Conservation (phyloP, 257 asterid species). For the Jasminum sambac region DNA sequence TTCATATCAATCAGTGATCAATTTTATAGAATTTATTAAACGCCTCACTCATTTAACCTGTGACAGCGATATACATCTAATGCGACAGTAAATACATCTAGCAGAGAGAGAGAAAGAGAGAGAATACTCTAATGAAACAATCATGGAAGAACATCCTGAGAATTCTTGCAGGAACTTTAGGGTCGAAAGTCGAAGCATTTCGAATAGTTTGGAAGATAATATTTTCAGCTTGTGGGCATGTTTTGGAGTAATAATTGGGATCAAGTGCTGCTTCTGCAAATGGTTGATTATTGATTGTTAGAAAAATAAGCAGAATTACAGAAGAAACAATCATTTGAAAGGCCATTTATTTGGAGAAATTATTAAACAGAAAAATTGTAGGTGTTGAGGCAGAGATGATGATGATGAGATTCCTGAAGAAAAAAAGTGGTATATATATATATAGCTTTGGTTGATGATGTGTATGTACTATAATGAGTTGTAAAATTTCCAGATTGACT, state of each 20-base stretch:
- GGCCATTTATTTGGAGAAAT: conserved; percentile 25
- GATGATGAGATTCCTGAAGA: conserved; percentile 28
- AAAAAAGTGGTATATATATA: conserved; percentile 37
- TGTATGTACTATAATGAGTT: neutral
- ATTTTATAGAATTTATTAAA: too few species aligned
- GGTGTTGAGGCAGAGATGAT: neutral
- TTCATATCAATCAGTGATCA: too few species aligned
- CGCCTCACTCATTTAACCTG: too few species aligned
- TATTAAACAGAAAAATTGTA: neutral
- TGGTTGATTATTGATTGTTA: conserved; percentile 18
- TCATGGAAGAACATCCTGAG: conserved; percentile 88
- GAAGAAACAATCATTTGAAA: conserved; percentile 14
- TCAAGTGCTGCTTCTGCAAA: conserved; percentile 50
- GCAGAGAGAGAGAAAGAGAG: conserved; percentile 6
- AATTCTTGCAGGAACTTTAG: conserved; percentile 67
- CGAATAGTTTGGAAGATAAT: conserved; percentile 50
- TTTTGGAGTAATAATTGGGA: conserved; percentile 49
- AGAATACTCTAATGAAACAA: conserved; percentile 63
- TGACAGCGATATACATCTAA: too few species aligned
- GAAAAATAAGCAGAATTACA: conserved; percentile 31
- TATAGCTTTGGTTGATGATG: conserved; percentile 16
- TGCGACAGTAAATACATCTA: too few species aligned
- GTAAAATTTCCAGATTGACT: conserved; percentile 26
- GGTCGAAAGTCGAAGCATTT: conserved; percentile 46
- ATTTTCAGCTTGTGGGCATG: conserved; percentile 69